Evolutionary conservation across 1,139 yeast species (phyloP), one percentile per base, ranked within the genome.

Genomic region (Pneumocystis oryctolagi): DNA sequence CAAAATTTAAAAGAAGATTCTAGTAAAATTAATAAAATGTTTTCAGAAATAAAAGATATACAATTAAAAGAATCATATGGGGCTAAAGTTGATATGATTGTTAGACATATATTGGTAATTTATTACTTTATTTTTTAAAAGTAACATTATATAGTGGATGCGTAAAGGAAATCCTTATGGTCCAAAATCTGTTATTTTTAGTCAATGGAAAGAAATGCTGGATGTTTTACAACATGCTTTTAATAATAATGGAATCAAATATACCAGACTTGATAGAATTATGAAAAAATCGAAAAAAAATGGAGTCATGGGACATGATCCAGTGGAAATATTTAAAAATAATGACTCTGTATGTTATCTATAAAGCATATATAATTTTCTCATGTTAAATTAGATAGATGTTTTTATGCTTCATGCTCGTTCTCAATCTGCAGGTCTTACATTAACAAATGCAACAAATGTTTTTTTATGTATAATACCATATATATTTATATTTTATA

Each of bases 381-480:
- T 39, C 34, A 47, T 47, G 12, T 16, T 39, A 56, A 18, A 31
- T n/a, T 28, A 28, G 56, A 32, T 60, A n/a, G 86, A 96, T 0
- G 89, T 97, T 72, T 84, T 90, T 70, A 73, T 92, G 58, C 75
- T 92, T 67, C 88, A 89, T 73, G 92, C 96, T 0, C 84, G 83
- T 68, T 86, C 90, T 0, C 88, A 89, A 70, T 89, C 96, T 9
- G 75, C 96, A 37, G 98, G 97, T 0, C 77, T 92, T 68, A 92
- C 96, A 2, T 78, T 92, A 67, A 83, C 89, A 16, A 90, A 90
- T 75, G 97, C 97, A 0, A 84, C 88, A 0, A 96, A 92, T 72
- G 90, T 92, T 0, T 65, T 69, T 40, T 59, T 69, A 42, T 69
- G 71, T 58, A n/a, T 58, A 18, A 32, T 31, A 8, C 3, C 3